Conservation (phyloP, 257 asterid genomes). For the Penstemon barbatus region DNA sequence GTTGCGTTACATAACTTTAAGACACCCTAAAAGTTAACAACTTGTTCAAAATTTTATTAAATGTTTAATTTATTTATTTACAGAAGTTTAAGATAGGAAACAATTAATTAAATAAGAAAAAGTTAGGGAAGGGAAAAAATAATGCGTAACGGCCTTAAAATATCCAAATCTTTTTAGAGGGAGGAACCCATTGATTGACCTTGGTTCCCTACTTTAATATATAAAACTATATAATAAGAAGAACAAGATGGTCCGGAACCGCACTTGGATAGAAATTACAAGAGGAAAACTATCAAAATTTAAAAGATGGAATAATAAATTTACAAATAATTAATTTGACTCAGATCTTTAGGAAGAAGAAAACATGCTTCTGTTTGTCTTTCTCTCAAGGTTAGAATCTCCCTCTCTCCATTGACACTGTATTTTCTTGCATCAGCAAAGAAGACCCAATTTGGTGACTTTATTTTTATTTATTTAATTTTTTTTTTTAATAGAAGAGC, state of each 20-base stretch:
- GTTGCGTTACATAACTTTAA: constrained; percentile 24
- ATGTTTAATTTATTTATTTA: neutral
- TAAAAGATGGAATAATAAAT: constrained; percentile 39
- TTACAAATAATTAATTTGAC: constrained; percentile 36
- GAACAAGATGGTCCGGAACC: constrained; percentile 25
- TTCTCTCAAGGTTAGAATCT: constrained; percentile 54
- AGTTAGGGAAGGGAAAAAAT: neutral
- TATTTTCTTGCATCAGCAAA: constrained; percentile 55
- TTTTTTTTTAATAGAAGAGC: too few relatives aligned
- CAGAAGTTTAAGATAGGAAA: neutral
- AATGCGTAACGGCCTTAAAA: constrained; percentile 22
- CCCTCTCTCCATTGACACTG: constrained; percentile 64
- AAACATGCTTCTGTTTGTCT: constrained; percentile 76
- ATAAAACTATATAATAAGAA: neutral
- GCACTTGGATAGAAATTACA: constrained; percentile 58
- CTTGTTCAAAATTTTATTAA: constrained; percentile 29
- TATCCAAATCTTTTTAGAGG: constrained; percentile 30
- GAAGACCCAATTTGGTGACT: constrained; percentile 39
- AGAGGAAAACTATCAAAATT: constrained; percentile 65
- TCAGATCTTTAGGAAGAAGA: constrained; percentile 75
- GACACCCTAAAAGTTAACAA: constrained; percentile 53
- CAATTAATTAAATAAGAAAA: neutral
- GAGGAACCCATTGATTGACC: constrained; percentile 75
- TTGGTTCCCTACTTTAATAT: constrained; percentile 45
- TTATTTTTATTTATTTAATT: constrained; percentile 7